Percentiles rank a stretch among this genome's conserved stretches.
phyloP scores from a whole-genome alignment of 73 alveolate species.

The Paramecium sonneborni region DNA sequence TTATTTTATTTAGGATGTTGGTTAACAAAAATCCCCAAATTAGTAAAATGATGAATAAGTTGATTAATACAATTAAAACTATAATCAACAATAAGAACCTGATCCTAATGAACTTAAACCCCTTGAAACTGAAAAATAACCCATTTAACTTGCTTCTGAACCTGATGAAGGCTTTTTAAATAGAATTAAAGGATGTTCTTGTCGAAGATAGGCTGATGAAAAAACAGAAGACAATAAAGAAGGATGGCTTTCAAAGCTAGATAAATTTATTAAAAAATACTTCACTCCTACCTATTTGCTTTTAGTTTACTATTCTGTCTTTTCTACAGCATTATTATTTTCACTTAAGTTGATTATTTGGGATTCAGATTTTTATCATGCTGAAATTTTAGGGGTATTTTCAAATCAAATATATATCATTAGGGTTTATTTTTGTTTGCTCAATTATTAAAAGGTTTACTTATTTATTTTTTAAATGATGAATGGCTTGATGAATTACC shows the following conservation, averaged over 20 bases:
- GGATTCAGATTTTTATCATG: background rate
- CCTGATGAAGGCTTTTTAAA: background rate
- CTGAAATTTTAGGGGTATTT: constrained; percentile 19
- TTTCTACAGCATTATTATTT: background rate
- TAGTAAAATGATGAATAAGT: background rate
- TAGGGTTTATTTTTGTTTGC: background rate
- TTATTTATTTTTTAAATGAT: background rate
- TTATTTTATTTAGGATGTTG: background rate
- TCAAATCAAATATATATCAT: background rate
- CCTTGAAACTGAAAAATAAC: background rate
- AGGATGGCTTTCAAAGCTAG: background rate
- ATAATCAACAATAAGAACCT: background rate
- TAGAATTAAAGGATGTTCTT: background rate
- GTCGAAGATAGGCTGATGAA: background rate
- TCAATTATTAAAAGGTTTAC: background rate
- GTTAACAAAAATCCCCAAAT: background rate
- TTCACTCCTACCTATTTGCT: background rate
- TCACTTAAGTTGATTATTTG: background rate
- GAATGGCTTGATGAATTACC: constrained; percentile 52
- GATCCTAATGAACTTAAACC: background rate
- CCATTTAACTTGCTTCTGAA: background rate
- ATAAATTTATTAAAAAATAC: background rate
- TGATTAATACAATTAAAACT: background rate
- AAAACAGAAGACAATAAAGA: background rate
- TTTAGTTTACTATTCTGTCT: background rate